phyloP scores from a whole-genome alignment of 768 basidiomycete genomes.

The Psilocybe sp. region DNA sequence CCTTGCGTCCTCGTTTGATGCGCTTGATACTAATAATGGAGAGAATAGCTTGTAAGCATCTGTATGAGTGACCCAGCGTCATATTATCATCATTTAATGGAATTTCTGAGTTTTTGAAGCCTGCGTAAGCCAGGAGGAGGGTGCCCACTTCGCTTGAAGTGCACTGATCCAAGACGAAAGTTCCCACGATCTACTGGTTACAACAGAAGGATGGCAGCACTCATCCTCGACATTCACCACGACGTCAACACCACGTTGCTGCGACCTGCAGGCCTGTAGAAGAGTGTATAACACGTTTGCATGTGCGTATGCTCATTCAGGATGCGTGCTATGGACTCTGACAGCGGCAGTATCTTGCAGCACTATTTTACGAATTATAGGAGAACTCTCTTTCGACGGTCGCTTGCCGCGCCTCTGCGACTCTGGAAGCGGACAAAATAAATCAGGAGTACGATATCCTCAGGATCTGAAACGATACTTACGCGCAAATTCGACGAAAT shows the following conservation, averaged over 20 bases:
- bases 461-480: conserved; percentile 9
- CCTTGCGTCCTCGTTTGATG: too few species aligned
- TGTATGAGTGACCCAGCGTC: too few species aligned
- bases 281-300: conserved; percentile 1
- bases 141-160: too few species aligned
- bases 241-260: conserved; percentile 7
- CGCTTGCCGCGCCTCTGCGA: conserved; percentile 16
- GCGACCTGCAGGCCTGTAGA: background rate
- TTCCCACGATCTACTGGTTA: too few species aligned
- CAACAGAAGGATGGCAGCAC: too few species aligned
- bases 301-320: background rate
- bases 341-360: conserved; percentile 17
- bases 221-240: too few species aligned
- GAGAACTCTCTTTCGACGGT: conserved; percentile 18
- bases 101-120: too few species aligned
- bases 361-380: conserved; percentile 27
- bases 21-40: too few species aligned
- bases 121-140: too few species aligned
- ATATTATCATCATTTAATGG: too few species aligned
- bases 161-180: too few species aligned
- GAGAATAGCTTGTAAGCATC: too few species aligned
- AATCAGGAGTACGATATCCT: conserved; percentile 15
- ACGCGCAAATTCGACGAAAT: conserved; percentile 16
- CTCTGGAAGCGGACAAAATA: conserved; percentile 22
- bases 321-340: conserved; percentile 13